Conservation (phyloP, 345 rosid genomes). For the Eucalyptus camaldulensis region DNA sequence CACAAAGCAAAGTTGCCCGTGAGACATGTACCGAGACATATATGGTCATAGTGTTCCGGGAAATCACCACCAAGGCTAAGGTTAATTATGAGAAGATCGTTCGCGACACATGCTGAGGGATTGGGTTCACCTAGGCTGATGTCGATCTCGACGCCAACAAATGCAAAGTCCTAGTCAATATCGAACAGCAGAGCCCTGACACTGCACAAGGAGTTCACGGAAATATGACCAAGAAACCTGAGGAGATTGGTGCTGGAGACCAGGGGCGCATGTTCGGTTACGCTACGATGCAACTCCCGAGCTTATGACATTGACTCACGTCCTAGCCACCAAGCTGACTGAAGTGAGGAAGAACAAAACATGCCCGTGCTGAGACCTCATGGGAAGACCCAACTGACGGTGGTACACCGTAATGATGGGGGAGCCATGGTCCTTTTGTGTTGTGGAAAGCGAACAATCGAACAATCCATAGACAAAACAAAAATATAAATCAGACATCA, state of each 20-base stretch:
- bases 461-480: no score
- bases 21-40: conserved; percentile 9
- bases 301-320: conserved; percentile 9
- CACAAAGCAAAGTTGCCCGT: conserved; percentile 7
- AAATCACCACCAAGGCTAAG: conserved; percentile 12
- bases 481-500: no score
- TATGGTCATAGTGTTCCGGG: conserved; percentile 13
- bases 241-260: conserved; percentile 10
- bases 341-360: conserved; percentile 9
- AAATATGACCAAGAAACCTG: conserved; percentile 4
- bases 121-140: conserved; percentile 5
- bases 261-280: conserved; percentile 14
- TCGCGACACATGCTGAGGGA: conserved; percentile 4
- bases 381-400: conserved; percentile 15
- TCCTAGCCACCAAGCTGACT: conserved; percentile 4
- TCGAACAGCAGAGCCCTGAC: conserved; percentile 7
- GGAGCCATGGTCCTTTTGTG: conserved; percentile 4
- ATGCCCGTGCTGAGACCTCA: conserved; percentile 10
- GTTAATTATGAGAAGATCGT: conserved; percentile 4
- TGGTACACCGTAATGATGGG: conserved; percentile 7
- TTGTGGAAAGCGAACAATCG: no score
- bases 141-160: conserved; percentile 4
- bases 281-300: conserved; percentile 7
- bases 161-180: conserved; percentile 8
- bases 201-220: conserved; percentile 6